These are phyloP conservation scores for Helotiales sp. DNA, from an alignment of 2,329 filamentous ascomycete species.

Conservation along the genomic window DNA sequence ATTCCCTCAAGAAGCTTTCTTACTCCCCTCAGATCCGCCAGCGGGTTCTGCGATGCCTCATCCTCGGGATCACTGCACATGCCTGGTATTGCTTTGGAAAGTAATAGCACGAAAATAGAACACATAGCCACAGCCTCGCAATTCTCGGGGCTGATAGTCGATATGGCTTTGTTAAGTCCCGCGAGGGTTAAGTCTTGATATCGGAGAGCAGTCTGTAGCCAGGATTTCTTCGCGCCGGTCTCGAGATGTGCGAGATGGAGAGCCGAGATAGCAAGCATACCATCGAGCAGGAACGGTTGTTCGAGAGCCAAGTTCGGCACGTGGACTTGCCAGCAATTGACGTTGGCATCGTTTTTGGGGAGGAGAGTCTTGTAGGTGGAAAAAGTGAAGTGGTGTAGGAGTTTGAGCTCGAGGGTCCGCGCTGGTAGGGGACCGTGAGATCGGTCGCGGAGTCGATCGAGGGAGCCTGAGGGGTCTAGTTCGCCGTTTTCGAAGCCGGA, in stretches of 20 bases:
- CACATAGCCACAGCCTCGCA: conserved; percentile 13
- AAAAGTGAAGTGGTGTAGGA: conserved; percentile 36
- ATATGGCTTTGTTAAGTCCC: conserved; percentile 21
- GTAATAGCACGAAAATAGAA: conserved; percentile 8
- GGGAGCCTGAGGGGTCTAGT: background rate
- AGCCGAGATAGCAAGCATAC: conserved; percentile 48
- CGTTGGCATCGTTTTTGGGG: conserved; percentile 16
- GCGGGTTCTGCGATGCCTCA: background rate
- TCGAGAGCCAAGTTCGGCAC: conserved; percentile 45
- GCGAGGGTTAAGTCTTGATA: conserved; percentile 27
- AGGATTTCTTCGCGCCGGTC: conserved; percentile 6
- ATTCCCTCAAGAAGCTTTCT: conserved; percentile 8
- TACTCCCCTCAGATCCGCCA: background rate
- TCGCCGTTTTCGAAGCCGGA: background rate
- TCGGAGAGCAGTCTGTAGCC: conserved; percentile 15
- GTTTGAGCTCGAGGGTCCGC: conserved; percentile 18
- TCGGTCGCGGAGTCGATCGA: background rate
- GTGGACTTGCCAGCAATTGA: conserved; percentile 42
- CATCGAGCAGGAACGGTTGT: conserved; percentile 48
- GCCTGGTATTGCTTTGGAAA: conserved; percentile 2
- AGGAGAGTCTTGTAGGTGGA: conserved; percentile 33
- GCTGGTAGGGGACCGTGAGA: background rate
- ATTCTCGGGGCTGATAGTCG: conserved; percentile 23
- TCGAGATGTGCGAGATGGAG: conserved; percentile 31
- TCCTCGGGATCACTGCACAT: background rate